A percentile compares a stretch with the other conserved stretches of the same genome.
These are phyloP conservation scores for Colletotrichum cordylinicola DNA, from an alignment of 2,329 filamentous ascomycete species.

Conservation along the genomic window DNA sequence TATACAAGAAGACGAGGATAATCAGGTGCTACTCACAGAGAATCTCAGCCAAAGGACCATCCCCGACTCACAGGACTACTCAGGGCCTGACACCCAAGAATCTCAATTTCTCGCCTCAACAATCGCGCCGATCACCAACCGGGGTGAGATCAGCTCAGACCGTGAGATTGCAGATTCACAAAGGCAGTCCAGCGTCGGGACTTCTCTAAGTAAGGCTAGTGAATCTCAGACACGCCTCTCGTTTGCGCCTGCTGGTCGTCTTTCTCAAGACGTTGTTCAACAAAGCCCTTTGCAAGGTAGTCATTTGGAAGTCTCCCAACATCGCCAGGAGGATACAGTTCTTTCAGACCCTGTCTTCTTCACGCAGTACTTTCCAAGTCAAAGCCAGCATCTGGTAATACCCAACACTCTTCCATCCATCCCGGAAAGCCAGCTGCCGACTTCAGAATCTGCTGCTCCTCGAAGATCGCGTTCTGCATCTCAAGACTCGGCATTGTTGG, in stretches of 20 bases:
- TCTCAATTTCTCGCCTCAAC: neutral
- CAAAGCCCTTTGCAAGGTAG: neutral
- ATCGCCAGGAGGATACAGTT: neutral
- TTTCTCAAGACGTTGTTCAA: neutral
- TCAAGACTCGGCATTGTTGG: neutral
- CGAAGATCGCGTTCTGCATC: neutral
- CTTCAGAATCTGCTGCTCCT: neutral
- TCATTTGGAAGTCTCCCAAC: neutral
- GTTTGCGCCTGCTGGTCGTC: neutral
- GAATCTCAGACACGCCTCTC: neutral
- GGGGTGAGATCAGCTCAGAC: neutral
- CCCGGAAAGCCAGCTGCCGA: neutral
- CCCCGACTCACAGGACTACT: conserved; percentile 48
- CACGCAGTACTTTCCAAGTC: neutral
- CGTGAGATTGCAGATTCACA: conserved; percentile 19
- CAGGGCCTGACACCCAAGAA: neutral
- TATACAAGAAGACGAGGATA: conserved; percentile 40
- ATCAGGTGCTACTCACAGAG: conserved; percentile 32
- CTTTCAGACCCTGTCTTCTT: neutral
- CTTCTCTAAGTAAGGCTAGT: conserved; percentile 3
- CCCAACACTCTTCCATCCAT: neutral
- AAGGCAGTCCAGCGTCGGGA: conserved; percentile 14
- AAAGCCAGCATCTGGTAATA: neutral
- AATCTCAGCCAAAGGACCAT: conserved; percentile 42
- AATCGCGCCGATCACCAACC: neutral